Evolutionary conservation across 352 stramenopile species (phyloP).

Genomic region (Pythium sp.): DNA sequence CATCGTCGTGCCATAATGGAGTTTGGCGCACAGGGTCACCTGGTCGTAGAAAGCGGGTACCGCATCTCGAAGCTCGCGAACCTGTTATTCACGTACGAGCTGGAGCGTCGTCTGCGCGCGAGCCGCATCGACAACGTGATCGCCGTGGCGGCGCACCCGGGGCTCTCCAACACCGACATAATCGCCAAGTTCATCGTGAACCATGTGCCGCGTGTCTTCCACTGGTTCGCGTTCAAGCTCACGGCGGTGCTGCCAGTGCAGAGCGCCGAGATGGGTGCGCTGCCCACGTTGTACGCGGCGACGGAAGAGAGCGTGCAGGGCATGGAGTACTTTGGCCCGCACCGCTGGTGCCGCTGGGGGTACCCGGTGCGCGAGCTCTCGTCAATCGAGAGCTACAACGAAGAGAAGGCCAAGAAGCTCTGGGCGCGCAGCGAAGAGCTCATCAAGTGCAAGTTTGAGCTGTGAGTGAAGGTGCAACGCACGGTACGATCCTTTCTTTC

Average conservation of each 20-base stretch:
- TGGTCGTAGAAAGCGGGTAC: conserved; percentile 33
- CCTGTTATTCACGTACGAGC: conserved; percentile 49
- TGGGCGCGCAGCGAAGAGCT: conserved; percentile 19
- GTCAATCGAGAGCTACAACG: conserved; percentile 15
- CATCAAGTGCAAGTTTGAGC: conserved; percentile 11
- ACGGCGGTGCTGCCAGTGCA: conserved; percentile 4
- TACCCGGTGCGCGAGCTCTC: conserved; percentile 19
- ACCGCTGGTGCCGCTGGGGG: conserved; percentile 5
- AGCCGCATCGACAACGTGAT: conserved; percentile 28
- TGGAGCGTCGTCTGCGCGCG: conserved; percentile 33
- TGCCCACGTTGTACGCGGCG: conserved; percentile 12
- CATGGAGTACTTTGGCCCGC: conserved; percentile 16
- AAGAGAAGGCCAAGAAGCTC: conserved; percentile 14
- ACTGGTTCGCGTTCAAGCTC: conserved; percentile 11
- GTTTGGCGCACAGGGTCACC: conserved; percentile 24
- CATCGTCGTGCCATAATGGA: conserved; percentile 28
- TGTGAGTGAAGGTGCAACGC: not conserved
- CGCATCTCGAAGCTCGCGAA: conserved; percentile 46
- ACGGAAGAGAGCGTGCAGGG: conserved; percentile 13
- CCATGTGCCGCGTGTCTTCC: conserved; percentile 19
- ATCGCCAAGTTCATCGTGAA: conserved; percentile 33
- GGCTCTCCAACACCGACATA: conserved; percentile 35
- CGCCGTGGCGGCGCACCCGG: conserved; percentile 37
- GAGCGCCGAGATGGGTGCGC: conserved; percentile 2
- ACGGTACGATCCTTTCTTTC: too few relatives aligned